Conservation (phyloP, 2,329 filamentous ascomycete genomes). For the Colletotrichum graminicola region DNA sequence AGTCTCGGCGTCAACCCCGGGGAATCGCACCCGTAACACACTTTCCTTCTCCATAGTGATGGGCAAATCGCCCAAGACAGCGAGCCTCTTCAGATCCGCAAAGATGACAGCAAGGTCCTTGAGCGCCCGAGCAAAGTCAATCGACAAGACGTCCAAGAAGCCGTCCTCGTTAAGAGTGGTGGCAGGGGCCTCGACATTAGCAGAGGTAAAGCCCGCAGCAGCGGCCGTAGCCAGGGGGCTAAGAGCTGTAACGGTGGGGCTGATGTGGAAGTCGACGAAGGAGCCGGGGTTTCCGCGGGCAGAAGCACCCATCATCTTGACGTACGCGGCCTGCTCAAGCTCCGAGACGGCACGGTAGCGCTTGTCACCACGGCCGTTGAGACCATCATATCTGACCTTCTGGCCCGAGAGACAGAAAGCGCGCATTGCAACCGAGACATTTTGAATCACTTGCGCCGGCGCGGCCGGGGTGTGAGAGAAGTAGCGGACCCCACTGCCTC, state of each 20-base stretch:
- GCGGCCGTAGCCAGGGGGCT: conserved; percentile 74
- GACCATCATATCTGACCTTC: conserved; percentile 87
- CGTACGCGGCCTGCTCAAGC: conserved; percentile 78
- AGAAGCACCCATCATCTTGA: conserved; percentile 70
- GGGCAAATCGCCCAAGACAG: conserved; percentile 84
- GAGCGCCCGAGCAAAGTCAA: conserved; percentile 88
- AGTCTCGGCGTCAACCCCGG: conserved; percentile 86
- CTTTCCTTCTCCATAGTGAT: conserved; percentile 76
- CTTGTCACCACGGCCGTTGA: conserved; percentile 79
- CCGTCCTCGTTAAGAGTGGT: conserved; percentile 83
- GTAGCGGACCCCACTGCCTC: conserved; percentile 82
- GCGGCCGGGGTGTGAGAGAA: conserved; percentile 90
- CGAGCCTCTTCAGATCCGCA: conserved; percentile 83
- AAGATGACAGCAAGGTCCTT: conserved; percentile 85
- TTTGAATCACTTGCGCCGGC: conserved; percentile 91
- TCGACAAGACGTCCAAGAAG: conserved; percentile 85
- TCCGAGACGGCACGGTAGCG: conserved; percentile 82
- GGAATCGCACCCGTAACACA: conserved; percentile 85
- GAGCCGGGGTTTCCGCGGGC: conserved; percentile 75
- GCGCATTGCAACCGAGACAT: conserved; percentile 92
- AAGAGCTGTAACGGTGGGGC: conserved; percentile 90
- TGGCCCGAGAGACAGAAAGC: conserved; percentile 94
- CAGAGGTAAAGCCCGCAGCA: conserved; percentile 62
- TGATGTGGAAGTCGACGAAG: conserved; percentile 88
- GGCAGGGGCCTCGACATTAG: conserved; percentile 53